Percentiles rank a stretch among this genome's conserved stretches.
These are phyloP conservation scores for Xylaria polymorpha DNA, from an alignment of 2,329 filamentous ascomycete species.

Conservation along the genomic window DNA sequence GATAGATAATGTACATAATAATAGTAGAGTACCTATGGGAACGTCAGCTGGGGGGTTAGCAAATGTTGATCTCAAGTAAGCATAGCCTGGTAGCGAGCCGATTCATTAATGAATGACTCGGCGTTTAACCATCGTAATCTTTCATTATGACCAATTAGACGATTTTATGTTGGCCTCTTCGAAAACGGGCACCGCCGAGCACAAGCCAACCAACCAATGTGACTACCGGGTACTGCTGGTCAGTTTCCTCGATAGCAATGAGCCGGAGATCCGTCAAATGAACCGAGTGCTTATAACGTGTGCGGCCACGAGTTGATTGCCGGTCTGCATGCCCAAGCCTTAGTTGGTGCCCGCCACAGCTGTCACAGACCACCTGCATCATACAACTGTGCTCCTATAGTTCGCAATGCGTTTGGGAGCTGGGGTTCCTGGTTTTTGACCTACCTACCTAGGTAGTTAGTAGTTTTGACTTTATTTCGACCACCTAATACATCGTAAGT, in stretches of 20 bases:
- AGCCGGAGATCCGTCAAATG: conserved; percentile 5
- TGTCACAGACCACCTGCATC: conserved; percentile 7
- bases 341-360: conserved; percentile 3
- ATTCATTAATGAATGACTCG: conserved; percentile 32
- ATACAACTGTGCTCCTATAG: neutral
- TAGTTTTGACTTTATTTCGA: too few species aligned
- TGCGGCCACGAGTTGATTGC: neutral
- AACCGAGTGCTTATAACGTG: conserved; percentile 7
- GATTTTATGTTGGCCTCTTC: conserved; percentile 35
- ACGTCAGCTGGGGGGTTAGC: neutral
- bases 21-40: neutral
- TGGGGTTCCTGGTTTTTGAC: conserved; percentile 16
- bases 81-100: conserved; percentile 32
- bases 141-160: conserved; percentile 39
- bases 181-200: conserved; percentile 28
- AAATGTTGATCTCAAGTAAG: neutral
- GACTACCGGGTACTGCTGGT: neutral
- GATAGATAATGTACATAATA: neutral
- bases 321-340: neutral
- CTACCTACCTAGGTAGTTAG: too few species aligned
- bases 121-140: conserved; percentile 33
- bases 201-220: conserved; percentile 2
- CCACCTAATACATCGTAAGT: too few species aligned
- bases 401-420: conserved; percentile 19
- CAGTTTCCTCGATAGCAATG: conserved; percentile 1